phyloP scores from a whole-genome alignment of 2,329 filamentous ascomycete species.

The Fusarium sp. region DNA sequence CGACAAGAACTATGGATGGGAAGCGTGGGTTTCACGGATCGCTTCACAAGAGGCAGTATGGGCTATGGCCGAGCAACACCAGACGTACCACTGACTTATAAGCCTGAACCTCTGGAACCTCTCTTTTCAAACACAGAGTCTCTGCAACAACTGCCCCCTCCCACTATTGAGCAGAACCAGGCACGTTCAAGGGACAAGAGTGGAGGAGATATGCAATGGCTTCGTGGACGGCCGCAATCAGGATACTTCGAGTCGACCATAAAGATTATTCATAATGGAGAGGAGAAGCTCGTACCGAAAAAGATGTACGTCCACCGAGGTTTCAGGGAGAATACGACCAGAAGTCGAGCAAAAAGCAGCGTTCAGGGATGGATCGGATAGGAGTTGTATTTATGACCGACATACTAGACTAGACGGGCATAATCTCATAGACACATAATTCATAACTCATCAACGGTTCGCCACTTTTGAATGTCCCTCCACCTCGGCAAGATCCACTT shows the following conservation, averaged over 20 bases:
- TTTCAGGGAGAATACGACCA: neutral
- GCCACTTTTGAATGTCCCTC: neutral
- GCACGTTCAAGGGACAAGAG: neutral
- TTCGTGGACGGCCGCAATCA: neutral
- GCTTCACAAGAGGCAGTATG: constrained; percentile 22
- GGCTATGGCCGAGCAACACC: neutral
- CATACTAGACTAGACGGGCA: neutral
- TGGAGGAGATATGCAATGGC: neutral
- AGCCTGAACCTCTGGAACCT: constrained; percentile 31
- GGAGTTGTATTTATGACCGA: neutral
- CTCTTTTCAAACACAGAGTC: constrained; percentile 11
- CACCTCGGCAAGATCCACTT: constrained; percentile 1
- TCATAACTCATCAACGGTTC: neutral
- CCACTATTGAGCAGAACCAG: neutral
- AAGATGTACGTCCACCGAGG: neutral
- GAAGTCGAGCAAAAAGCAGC: neutral
- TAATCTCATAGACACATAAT: constrained; percentile 4
- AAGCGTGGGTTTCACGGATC: constrained; percentile 26
- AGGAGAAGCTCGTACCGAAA: neutral
- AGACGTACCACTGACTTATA: neutral
- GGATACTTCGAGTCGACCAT: neutral
- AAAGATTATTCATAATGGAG: neutral
- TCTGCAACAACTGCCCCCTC: neutral
- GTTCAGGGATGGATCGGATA: neutral
- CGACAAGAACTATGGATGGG: constrained; percentile 32